These are phyloP conservation scores for Epithele typhae DNA, from an alignment of 768 basidiomycete genomes.

Conservation along the genomic window DNA sequence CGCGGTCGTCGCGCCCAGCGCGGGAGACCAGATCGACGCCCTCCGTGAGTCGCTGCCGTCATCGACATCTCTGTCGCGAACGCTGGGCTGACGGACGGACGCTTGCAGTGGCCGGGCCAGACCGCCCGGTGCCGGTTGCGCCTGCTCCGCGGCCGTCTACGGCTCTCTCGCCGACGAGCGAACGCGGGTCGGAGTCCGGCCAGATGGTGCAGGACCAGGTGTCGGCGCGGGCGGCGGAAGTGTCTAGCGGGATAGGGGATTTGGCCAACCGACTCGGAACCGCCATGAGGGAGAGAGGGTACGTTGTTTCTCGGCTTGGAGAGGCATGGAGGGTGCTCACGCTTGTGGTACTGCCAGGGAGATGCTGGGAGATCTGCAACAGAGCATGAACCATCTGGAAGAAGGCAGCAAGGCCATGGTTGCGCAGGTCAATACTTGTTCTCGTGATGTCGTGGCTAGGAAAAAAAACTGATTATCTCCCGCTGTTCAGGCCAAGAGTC, in stretches of 20 bases:
- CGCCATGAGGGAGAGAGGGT: constrained; percentile 65
- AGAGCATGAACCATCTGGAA: constrained; percentile 60
- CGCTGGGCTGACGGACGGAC: background rate
- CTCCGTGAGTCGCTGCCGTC: constrained; percentile 39
- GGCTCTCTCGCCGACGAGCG: background rate
- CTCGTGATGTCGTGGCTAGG: too few relatives aligned
- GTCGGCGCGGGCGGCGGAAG: constrained; percentile 16
- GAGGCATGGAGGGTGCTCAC: background rate
- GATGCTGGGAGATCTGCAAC: constrained; percentile 55
- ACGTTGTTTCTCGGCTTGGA: constrained; percentile 13
- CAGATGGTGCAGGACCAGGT: constrained; percentile 10
- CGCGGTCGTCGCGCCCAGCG: constrained; percentile 33
- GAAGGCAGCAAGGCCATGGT: constrained; percentile 65
- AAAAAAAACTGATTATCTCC: background rate
- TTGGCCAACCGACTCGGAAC: constrained; percentile 32
- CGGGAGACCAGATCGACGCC: constrained; percentile 57
- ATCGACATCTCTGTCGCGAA: too few relatives aligned
- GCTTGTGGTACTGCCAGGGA: constrained; percentile 37
- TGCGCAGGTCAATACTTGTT: constrained; percentile 55
- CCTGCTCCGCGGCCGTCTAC: too few relatives aligned
- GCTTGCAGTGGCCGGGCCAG: constrained; percentile 56
- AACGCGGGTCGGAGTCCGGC: constrained; percentile 1
- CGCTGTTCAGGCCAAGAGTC: constrained; percentile 49
- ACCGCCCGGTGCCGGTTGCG: constrained; percentile 45
- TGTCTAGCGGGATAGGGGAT: constrained; percentile 20